These are phyloP conservation scores for Picochlorum sp. DNA, from an alignment of 139 green algal genomes.

Conservation along the genomic window DNA sequence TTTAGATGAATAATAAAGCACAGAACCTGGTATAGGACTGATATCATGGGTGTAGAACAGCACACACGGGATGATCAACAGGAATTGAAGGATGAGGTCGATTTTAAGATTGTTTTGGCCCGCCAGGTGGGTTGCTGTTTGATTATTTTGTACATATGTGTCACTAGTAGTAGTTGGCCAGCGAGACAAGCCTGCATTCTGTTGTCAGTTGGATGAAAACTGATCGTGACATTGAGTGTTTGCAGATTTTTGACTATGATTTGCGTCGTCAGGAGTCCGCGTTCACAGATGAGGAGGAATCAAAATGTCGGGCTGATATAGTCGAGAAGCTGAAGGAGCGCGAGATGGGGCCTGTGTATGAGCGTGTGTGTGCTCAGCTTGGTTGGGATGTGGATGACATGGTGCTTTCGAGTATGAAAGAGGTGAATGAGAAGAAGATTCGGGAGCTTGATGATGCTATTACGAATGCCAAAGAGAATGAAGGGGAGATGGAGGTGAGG, in stretches of 20 bases:
- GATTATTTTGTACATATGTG: no score
- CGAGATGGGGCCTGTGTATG: conserved; percentile 61
- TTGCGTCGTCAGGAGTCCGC: conserved; percentile 15
- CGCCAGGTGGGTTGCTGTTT: no score
- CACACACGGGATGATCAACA: no score
- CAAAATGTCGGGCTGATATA: conserved; percentile 35
- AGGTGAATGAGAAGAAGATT: conserved; percentile 43
- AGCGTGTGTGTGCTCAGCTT: conserved; percentile 58
- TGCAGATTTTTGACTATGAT: conserved; percentile 54
- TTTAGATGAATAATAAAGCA: no score
- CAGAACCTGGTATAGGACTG: no score
- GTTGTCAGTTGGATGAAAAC: no score
- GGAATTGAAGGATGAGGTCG: no score
- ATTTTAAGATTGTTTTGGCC: no score
- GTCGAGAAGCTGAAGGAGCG: conserved; percentile 38
- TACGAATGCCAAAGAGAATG: conserved; percentile 84
- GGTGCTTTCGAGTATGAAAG: conserved; percentile 47
- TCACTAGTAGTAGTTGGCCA: no score
- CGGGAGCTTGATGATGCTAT: conserved; percentile 61
- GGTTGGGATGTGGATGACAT: conserved; percentile 45
- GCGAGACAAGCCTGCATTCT: no score
- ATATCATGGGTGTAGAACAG: no score
- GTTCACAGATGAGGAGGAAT: background rate
- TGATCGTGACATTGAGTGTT: no score
- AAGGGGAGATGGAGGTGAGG: conserved; percentile 90